These are phyloP conservation scores for Nigrospora osmanthi DNA, from an alignment of 2,329 filamentous ascomycete genomes.

Conservation along the genomic window DNA sequence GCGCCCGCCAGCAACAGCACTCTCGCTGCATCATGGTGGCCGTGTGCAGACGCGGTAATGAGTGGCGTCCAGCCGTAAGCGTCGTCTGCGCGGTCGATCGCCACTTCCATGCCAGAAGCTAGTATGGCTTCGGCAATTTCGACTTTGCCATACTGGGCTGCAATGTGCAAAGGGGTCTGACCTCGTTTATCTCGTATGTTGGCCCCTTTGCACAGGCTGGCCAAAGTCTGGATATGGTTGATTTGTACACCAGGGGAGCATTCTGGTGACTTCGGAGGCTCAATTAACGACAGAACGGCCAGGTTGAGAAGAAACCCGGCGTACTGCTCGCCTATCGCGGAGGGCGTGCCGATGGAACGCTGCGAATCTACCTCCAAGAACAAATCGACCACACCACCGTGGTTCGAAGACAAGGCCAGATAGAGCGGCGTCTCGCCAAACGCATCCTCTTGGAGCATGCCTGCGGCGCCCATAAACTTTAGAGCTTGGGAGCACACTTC, in stretches of 20 bases:
- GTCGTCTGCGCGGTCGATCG: background rate
- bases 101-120: background rate
- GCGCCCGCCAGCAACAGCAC: constrained; percentile 3
- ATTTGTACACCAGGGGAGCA: background rate
- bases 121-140: constrained; percentile 1
- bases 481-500: constrained; percentile 2
- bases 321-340: background rate
- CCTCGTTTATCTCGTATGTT: background rate
- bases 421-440: constrained; percentile 2
- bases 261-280: too few relatives aligned
- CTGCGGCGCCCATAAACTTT: constrained; percentile 4
- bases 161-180: constrained; percentile 1
- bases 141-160: background rate
- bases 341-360: background rate
- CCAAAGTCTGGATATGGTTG: background rate
- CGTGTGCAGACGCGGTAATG: constrained; percentile 3
- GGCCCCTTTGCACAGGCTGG: constrained; percentile 1
- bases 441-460: constrained; percentile 1
- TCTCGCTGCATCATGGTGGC: constrained; percentile 2
- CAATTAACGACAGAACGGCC: background rate
- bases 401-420: background rate
- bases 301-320: constrained; percentile 1
- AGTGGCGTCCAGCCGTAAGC: constrained; percentile 3
- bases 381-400: background rate
- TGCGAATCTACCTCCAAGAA: background rate